phyloP scores from a whole-genome alignment of 2,329 filamentous ascomycete genomes.

The Apiospora rasikravindrae region DNA sequence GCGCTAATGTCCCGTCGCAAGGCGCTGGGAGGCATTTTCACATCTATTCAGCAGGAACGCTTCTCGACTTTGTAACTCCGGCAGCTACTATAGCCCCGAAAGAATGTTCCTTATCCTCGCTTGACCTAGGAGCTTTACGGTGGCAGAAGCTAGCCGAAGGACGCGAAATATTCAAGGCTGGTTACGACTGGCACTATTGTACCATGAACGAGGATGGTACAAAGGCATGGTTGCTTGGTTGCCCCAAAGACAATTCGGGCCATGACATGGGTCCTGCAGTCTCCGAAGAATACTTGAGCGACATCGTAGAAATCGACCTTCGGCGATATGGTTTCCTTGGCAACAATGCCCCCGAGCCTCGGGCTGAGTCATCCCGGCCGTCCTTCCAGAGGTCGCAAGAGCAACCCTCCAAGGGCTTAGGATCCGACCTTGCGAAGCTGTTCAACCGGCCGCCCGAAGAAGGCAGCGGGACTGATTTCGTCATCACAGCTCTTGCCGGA shows the following conservation, averaged over 20 bases:
- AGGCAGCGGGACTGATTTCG: slow-evolving; percentile 88
- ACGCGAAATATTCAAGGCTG: slow-evolving; percentile 86
- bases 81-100: slow-evolving; percentile 84
- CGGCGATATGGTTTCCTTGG: slow-evolving; percentile 90
- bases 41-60: slow-evolving; percentile 87
- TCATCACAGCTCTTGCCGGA: slow-evolving; percentile 86
- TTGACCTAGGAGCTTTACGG: slow-evolving; percentile 84
- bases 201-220: slow-evolving; percentile 94
- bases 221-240: slow-evolving; percentile 96
- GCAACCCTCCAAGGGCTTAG: slow-evolving; percentile 71
- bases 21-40: slow-evolving; percentile 94
- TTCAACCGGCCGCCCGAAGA: slow-evolving; percentile 87
- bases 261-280: slow-evolving; percentile 71
- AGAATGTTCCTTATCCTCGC: slow-evolving; percentile 87
- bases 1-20: slow-evolving; percentile 84
- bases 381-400: slow-evolving; percentile 55
- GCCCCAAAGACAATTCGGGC: slow-evolving; percentile 72
- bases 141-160: slow-evolving; percentile 97
- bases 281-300: slow-evolving; percentile 90
- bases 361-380: slow-evolving; percentile 53
- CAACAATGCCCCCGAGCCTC: slow-evolving; percentile 69
- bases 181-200: slow-evolving; percentile 98
- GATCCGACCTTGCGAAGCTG: slow-evolving; percentile 81
- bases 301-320: slow-evolving; percentile 92
- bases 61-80: slow-evolving; percentile 93